Evolutionary conservation across 106 monocot genomes (phyloP).

Genomic region (Acanthochlamys bracteata): DNA sequence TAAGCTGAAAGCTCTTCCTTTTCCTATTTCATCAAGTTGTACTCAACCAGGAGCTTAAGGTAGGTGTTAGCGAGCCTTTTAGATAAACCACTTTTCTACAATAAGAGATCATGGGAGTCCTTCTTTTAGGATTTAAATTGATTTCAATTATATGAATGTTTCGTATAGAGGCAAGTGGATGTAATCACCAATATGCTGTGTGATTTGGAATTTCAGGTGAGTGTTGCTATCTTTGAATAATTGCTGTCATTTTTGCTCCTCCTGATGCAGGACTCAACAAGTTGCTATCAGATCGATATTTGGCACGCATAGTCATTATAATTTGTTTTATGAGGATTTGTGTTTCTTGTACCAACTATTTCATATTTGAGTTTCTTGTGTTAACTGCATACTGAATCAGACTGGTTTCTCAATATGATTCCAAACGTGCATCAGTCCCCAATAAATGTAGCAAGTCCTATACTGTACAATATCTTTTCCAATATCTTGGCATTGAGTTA

Average conservation of each 20-base stretch:
- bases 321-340: no score
- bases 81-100: conserved; percentile 2
- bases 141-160: conserved; percentile 14
- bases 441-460: no score
- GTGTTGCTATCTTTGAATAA: conserved; percentile 7
- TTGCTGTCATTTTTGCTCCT: not conserved
- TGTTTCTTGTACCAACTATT: no score
- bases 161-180: conserved; percentile 17
- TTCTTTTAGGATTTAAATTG: not conserved
- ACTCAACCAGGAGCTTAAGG: conserved; percentile 8
- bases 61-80: conserved; percentile 4
- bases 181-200: conserved; percentile 19
- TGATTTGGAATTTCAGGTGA: conserved; percentile 21
- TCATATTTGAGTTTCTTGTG: no score
- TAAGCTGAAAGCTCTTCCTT: conserved; percentile 7
- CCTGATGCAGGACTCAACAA: not conserved
- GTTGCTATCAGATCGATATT: no score
- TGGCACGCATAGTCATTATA: no score
- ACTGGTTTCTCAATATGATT: no score
- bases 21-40: not conserved
- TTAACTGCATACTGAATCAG: no score
- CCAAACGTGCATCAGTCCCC: no score
- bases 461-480: no score
- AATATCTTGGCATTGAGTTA: no score
- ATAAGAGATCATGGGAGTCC: not conserved